Conservation (phyloP, 257 asterid genomes). For the Linderniella brevidens region DNA sequence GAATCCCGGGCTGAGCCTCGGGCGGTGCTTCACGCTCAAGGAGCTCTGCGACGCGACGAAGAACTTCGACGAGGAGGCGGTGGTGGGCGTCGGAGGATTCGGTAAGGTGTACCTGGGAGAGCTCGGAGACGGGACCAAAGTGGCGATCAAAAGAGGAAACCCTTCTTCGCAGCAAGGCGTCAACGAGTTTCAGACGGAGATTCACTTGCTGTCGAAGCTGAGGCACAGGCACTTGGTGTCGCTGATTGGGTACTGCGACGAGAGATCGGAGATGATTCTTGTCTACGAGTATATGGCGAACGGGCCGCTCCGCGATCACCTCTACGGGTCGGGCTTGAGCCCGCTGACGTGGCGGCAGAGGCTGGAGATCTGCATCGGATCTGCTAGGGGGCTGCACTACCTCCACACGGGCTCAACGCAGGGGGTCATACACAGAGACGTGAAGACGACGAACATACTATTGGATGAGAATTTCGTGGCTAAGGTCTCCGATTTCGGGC, state of each 20-base stretch:
- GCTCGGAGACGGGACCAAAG: conserved; percentile 39
- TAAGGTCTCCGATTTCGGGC: conserved; percentile 82
- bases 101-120: conserved; percentile 80
- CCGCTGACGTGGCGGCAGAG: conserved; percentile 61
- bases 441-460: conserved; percentile 78
- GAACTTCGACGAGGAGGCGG: conserved; percentile 48
- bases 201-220: conserved; percentile 63
- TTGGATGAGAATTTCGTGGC: conserved; percentile 55
- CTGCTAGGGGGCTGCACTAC: conserved; percentile 84
- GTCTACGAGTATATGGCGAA: conserved; percentile 78
- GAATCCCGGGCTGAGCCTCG: conserved; percentile 42
- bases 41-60: conserved; percentile 60
- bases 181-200: conserved; percentile 76
- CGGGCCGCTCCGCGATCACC: conserved; percentile 67
- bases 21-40: conserved; percentile 42
- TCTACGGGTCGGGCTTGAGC: conserved; percentile 47
- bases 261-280: conserved; percentile 55
- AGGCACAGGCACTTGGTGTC: conserved; percentile 82
- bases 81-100: conserved; percentile 88
- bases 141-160: conserved; percentile 80
- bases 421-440: conserved; percentile 81
- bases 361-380: conserved; percentile 81
- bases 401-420: conserved; percentile 93
- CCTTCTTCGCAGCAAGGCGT: conserved; percentile 80
- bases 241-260: conserved; percentile 69